phyloP scores from a whole-genome alignment of 2,329 filamentous ascomycete genomes.

The Westerdykella aurantiaca region DNA sequence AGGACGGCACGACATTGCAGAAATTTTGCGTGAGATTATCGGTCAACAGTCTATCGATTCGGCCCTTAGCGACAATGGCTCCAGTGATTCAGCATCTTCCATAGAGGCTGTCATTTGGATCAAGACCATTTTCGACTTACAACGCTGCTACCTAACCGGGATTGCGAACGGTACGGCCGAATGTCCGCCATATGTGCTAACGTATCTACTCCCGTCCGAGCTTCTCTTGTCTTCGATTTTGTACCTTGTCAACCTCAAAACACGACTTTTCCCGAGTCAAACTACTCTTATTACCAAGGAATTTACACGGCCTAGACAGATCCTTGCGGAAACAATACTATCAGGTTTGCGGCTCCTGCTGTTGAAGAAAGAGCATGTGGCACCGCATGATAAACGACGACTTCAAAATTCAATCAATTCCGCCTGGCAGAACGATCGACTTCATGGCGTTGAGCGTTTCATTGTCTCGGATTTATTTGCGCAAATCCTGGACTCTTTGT shows the following conservation, averaged over 20 bases:
- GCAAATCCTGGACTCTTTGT: constrained; percentile 18
- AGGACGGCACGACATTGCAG: constrained; percentile 30
- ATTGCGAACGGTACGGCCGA: constrained; percentile 19
- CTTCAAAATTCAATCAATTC: constrained; percentile 28
- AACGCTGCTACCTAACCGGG: constrained; percentile 31
- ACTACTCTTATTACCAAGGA: constrained; percentile 21
- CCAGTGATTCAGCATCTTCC: constrained; percentile 17
- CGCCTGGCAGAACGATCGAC: constrained; percentile 31
- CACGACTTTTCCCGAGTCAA: constrained; percentile 24
- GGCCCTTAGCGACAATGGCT: constrained; percentile 20
- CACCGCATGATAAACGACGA: constrained; percentile 21
- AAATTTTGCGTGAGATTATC: constrained; percentile 33
- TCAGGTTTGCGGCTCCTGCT: constrained; percentile 32
- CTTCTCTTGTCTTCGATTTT: constrained; percentile 31
- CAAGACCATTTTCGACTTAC: constrained; percentile 34
- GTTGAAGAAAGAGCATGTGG: constrained; percentile 23
- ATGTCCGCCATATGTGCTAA: constrained; percentile 25
- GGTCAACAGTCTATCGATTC: constrained; percentile 31
- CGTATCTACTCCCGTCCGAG: constrained; percentile 28
- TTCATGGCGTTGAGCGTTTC: constrained; percentile 28
- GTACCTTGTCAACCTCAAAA: constrained; percentile 31
- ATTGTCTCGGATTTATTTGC: constrained; percentile 29
- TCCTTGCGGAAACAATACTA: constrained; percentile 24
- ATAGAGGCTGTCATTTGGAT: constrained; percentile 32
- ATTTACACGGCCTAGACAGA: constrained; percentile 14